phyloP scores from a whole-genome alignment of 2,329 filamentous ascomycete genomes.

The Hymenoscyphus scutula region DNA sequence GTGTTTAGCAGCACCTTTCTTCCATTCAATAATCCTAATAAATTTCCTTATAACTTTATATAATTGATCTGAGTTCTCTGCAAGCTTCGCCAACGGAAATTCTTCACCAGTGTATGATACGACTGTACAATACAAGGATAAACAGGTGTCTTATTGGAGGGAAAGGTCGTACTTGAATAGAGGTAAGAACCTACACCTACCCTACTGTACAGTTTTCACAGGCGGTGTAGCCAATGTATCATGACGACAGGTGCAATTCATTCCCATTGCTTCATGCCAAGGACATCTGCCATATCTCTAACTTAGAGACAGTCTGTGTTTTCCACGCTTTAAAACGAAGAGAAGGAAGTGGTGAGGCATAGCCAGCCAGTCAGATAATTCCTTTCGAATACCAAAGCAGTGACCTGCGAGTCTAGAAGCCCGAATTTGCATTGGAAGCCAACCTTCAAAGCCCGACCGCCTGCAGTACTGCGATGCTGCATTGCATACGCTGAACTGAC shows the following conservation, averaged over 20 bases:
- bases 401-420: background rate
- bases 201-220: slow-evolving; percentile 16
- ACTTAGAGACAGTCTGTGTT: slow-evolving; percentile 2
- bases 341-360: background rate
- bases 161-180: slow-evolving; percentile 17
- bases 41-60: slow-evolving; percentile 1
- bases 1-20: slow-evolving; percentile 4
- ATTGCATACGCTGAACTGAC: slow-evolving; percentile 21
- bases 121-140: slow-evolving; percentile 3
- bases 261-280: background rate
- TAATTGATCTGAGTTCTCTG: slow-evolving; percentile 3
- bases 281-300: background rate
- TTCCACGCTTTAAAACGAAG: slow-evolving; percentile 3
- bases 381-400: slow-evolving; percentile 3
- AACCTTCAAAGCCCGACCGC: slow-evolving; percentile 16
- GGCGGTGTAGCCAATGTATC: slow-evolving; percentile 24
- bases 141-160: background rate
- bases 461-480: slow-evolving; percentile 20
- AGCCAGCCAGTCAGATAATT: background rate
- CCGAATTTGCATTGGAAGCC: background rate
- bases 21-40: background rate
- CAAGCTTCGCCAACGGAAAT: slow-evolving; percentile 10
- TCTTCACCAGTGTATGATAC: slow-evolving; percentile 11
- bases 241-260: background rate
- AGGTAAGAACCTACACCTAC: slow-evolving; percentile 20